phyloP scores from a whole-genome alignment of 2,329 filamentous ascomycete species.

The Pseudogymnoascus sp. region DNA sequence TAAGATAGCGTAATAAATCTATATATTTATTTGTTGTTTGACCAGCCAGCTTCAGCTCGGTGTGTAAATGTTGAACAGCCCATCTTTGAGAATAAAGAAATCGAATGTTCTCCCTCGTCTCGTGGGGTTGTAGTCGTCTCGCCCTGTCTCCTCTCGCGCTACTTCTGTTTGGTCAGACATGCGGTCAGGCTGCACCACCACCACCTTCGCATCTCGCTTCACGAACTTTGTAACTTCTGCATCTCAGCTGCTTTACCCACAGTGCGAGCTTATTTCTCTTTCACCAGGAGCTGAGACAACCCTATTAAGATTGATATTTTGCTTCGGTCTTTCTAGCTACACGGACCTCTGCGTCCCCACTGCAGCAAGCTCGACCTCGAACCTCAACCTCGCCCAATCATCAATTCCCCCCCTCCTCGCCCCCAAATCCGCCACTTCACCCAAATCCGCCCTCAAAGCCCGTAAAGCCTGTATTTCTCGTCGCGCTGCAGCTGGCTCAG shows the following conservation, averaged over 20 bases:
- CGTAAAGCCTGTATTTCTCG: not conserved
- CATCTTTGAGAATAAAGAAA: not conserved
- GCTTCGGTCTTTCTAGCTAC: not conserved
- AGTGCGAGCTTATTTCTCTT: conserved; percentile 6
- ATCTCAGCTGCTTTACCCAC: conserved; percentile 8
- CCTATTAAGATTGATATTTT: conserved; percentile 2
- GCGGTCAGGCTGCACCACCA: conserved; percentile 7
- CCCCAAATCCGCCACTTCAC: not conserved
- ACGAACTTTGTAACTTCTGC: conserved; percentile 9
- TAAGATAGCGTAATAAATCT: not conserved
- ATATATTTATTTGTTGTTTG: not conserved
- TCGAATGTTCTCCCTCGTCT: not conserved
- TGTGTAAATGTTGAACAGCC: not conserved
- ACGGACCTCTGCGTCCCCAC: not conserved
- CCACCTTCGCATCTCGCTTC: conserved; percentile 7
- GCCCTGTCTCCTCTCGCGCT: not conserved
- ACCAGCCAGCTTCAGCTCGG: not conserved
- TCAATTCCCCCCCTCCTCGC: not conserved
- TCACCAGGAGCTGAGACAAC: conserved; percentile 1
- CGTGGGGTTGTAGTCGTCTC: conserved; percentile 3
- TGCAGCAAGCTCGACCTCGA: conserved; percentile 1
- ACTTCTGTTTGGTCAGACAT: conserved; percentile 8
- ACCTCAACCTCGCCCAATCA: conserved; percentile 7
- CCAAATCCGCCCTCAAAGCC: not conserved
- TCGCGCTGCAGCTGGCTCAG: not conserved